Conservation (phyloP, 176 grass and related monocot genomes). For the Puya raimondii region DNA sequence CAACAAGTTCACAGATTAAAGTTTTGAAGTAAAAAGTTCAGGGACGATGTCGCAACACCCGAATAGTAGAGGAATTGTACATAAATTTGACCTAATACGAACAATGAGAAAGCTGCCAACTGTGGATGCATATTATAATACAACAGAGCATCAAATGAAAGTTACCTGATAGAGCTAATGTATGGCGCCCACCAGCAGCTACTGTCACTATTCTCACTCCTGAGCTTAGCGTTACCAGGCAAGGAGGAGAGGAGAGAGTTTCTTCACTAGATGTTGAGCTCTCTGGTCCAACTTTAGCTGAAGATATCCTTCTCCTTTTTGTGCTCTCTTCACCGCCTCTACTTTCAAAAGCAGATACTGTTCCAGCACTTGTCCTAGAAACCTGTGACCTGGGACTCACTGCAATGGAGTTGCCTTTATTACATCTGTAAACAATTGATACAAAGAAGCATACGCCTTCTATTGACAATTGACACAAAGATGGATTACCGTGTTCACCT, state of each 20-base stretch:
- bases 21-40: no score
- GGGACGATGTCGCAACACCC: no score
- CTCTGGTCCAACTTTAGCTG: conserved; percentile 69
- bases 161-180: conserved; percentile 92
- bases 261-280: conserved; percentile 85
- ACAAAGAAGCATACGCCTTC: conserved; percentile 32
- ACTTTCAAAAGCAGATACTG: conserved; percentile 58
- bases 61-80: background rate
- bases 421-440: conserved; percentile 37
- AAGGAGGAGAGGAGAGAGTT: conserved; percentile 79
- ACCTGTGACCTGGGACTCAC: conserved; percentile 84
- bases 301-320: conserved; percentile 72
- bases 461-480: conserved; percentile 8
- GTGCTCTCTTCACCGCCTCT: conserved; percentile 66
- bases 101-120: background rate
- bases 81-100: background rate
- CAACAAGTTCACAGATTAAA: no score
- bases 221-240: conserved; percentile 72
- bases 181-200: conserved; percentile 96
- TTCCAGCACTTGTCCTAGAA: conserved; percentile 50
- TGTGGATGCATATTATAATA: background rate
- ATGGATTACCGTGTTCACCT: conserved; percentile 39
- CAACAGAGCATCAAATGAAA: conserved; percentile 8
- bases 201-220: conserved; percentile 67
- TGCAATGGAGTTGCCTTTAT: conserved; percentile 49